Evolutionary conservation across 2,329 filamentous ascomycete genomes (phyloP), one percentile per base, ranked within the genome.

Genomic region (Chaetomium globosum): DNA sequence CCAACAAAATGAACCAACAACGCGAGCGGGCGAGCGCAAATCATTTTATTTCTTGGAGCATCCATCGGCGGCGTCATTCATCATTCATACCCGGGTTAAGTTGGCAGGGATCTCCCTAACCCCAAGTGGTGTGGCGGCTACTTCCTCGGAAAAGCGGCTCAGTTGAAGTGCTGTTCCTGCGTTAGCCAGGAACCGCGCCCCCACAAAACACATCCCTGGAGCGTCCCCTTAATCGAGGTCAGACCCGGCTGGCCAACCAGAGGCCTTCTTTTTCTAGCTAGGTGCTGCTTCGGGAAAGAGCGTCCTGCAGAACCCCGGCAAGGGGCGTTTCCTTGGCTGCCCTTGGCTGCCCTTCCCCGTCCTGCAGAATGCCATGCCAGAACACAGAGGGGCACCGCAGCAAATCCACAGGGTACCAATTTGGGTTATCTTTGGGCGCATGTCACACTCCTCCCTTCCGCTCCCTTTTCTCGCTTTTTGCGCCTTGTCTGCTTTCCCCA

Each of bases 351-450:
- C 51, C 51, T 48, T 67, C 19, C 54, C 61, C 65, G 12, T 33
- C 4, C 49, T 46, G 46, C 54, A 64, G 54, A 53, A 57, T 57
- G 61, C 51, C 31, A n/a, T 23, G 53, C n/a, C 30, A 56, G 31
- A 56, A 12, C 23, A 19, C 49, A 56, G 53, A 56, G 30, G 31
- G 53, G 53, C 10, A 39, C n/a, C 23, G 46, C 55, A 31, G 36
- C n/a, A 43, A 53, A 53, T 58, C 61, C 54, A 53, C 33, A 46
- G 48, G 52, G 36, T 43, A n/a, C 56, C 23, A 53, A 62, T 64
- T 68, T 66, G 61, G 63, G 66, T 67, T 71, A 71, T 71, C 67
- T 71, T 64, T 63, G 61, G 62, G 64, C 64, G 33, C 65, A 65
- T 63, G 63, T 68, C 63, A 57, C 60, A 61, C 66, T 59, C 56